Evolutionary conservation across 2,329 filamentous ascomycete species (phyloP).

Genomic region (Colletotrichum lini): DNA sequence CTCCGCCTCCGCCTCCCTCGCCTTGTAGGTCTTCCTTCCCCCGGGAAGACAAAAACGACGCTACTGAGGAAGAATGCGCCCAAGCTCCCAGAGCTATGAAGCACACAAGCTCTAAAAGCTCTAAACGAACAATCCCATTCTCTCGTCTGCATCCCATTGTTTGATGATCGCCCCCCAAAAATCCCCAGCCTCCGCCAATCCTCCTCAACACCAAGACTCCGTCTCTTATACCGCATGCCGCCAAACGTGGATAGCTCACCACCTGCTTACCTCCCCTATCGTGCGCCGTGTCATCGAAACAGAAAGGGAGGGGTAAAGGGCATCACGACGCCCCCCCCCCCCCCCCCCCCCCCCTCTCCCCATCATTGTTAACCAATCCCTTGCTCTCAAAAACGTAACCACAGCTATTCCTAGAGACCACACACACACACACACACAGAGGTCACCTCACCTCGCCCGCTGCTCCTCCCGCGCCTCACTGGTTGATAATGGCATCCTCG

Average conservation of each 20-base stretch:
- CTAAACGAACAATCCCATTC: slow-evolving; percentile 1
- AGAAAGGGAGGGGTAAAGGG: neutral
- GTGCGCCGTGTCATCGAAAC: neutral
- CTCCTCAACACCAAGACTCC: neutral
- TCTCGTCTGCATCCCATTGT: neutral
- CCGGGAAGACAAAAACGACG: slow-evolving; percentile 11
- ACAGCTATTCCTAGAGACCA: neutral
- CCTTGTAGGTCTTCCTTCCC: neutral
- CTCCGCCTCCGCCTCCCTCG: neutral
- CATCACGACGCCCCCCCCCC: neutral
- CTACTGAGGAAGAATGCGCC: neutral
- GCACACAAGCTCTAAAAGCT: neutral
- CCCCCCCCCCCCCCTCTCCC: neutral
- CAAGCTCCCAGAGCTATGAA: neutral
- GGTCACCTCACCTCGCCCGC: too few relatives aligned
- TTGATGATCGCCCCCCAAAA: neutral
- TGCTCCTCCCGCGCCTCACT: slow-evolving; percentile 10
- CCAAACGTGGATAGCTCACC: neutral
- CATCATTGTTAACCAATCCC: slow-evolving; percentile 7
- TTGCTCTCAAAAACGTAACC: neutral
- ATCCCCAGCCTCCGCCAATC: neutral
- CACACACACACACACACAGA: neutral
- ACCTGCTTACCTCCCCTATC: neutral
- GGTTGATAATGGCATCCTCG: slow-evolving; percentile 4
- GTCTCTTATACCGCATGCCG: slow-evolving; percentile 12